phyloP scores from a whole-genome alignment of 192 early-diverging fungal genomes.

The Coemansia sp. region DNA sequence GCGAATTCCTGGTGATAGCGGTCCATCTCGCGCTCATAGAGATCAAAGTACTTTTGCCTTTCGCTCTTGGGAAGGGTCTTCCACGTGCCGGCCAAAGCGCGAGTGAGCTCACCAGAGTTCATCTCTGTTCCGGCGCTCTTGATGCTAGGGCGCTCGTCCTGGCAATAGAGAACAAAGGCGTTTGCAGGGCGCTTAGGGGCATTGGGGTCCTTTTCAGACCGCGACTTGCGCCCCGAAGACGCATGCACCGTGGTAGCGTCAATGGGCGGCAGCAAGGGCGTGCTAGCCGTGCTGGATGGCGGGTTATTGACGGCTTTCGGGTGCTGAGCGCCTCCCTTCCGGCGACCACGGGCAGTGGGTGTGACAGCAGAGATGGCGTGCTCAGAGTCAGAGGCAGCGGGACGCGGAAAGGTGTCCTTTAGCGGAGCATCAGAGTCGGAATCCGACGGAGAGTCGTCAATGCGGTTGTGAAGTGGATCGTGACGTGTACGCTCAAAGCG shows the following conservation, averaged over 20 bases:
- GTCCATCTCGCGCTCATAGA: slow-evolving; percentile 52
- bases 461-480: slow-evolving; percentile 9
- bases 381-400: slow-evolving; percentile 34
- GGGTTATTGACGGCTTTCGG: not conserved
- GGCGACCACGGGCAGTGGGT: slow-evolving; percentile 14
- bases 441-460: slow-evolving; percentile 28
- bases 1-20: slow-evolving; percentile 54
- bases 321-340: slow-evolving; percentile 7
- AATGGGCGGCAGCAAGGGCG: slow-evolving; percentile 27
- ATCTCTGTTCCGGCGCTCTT: slow-evolving; percentile 42
- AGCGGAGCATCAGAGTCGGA: slow-evolving; percentile 46
- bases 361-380: not conserved
- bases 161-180: slow-evolving; percentile 57
- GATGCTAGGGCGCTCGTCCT: slow-evolving; percentile 50
- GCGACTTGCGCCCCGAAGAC: slow-evolving; percentile 14
- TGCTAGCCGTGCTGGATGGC: slow-evolving; percentile 24
- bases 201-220: slow-evolving; percentile 51
- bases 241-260: slow-evolving; percentile 4
- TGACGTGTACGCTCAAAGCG: slow-evolving; percentile 44
- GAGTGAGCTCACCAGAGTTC: slow-evolving; percentile 50
- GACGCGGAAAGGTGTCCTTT: slow-evolving; percentile 42
- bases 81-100: slow-evolving; percentile 56
- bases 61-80: slow-evolving; percentile 42
- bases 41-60: slow-evolving; percentile 49
- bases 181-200: slow-evolving; percentile 57